A percentile compares a stretch with the other conserved stretches of the same genome.
phyloP scores from a whole-genome alignment of 2,329 filamentous ascomycete species.

The Xylaria sp. region DNA sequence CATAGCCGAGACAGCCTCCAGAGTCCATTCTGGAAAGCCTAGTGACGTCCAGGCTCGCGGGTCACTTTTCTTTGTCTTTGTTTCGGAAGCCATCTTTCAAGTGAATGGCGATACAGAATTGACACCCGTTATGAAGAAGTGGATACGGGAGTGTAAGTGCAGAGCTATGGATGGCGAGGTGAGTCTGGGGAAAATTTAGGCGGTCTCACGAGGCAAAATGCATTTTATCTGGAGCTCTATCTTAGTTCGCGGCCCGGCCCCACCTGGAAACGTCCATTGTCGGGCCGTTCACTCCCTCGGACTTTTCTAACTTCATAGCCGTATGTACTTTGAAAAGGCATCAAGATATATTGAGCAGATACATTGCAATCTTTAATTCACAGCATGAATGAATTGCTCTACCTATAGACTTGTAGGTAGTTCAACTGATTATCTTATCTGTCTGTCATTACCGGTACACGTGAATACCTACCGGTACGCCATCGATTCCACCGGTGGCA shows the following conservation, averaged over 20 bases:
- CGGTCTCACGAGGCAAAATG: constrained; percentile 16
- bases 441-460: neutral
- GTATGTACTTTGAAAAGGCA: too few relatives aligned
- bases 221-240: constrained; percentile 2
- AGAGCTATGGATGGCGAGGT: neutral
- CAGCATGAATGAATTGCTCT: too few relatives aligned
- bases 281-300: too few relatives aligned
- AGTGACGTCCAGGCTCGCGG: constrained; percentile 61
- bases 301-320: too few relatives aligned
- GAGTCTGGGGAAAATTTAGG: constrained; percentile 17
- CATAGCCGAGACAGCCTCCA: constrained; percentile 78
- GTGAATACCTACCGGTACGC: neutral
- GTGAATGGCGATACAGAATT: neutral
- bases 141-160: neutral
- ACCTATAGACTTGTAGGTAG: too few relatives aligned
- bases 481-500: constrained; percentile 11
- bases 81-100: constrained; percentile 32
- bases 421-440: too few relatives aligned
- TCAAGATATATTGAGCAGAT: too few relatives aligned
- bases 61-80: constrained; percentile 39
- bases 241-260: neutral
- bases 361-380: too few relatives aligned
- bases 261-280: neutral
- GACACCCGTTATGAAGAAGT: neutral
- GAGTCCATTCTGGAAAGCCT: constrained; percentile 72